Percentiles rank a stretch among this genome's conserved stretches.
Evolutionary conservation across 2,329 filamentous ascomycete genomes (phyloP).

Genomic region (Hyphodiscus sp.): DNA sequence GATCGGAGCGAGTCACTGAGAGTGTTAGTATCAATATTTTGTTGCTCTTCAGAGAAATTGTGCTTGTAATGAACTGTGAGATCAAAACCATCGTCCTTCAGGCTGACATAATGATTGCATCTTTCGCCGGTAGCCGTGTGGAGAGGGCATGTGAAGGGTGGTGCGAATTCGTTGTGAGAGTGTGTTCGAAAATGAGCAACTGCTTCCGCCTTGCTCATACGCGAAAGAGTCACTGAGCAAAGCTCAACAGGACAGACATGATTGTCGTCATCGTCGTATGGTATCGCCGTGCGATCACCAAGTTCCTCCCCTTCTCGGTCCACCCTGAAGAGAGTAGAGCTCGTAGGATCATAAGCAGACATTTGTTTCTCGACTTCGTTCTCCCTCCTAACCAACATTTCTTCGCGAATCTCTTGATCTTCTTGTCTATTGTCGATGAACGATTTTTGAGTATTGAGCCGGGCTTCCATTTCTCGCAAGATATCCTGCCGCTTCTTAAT

Average conservation of each 20-base stretch:
- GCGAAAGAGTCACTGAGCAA: background rate
- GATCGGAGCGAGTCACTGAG: background rate
- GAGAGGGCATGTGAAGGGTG: background rate
- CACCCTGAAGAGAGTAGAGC: background rate
- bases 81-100: background rate
- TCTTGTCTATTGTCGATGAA: background rate
- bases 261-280: background rate
- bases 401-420: background rate
- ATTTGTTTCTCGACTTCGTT: background rate
- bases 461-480: background rate
- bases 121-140: background rate
- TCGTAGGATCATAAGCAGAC: background rate
- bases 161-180: background rate
- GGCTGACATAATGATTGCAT: background rate
- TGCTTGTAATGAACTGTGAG: background rate
- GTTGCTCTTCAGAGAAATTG: background rate
- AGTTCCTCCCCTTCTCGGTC: background rate
- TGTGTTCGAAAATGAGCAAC: background rate
- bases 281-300: background rate
- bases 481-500: background rate
- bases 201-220: background rate
- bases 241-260: background rate
- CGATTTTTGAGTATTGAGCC: background rate
- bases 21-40: background rate
- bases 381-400: background rate